Evolutionary conservation across 2,329 filamentous ascomycete species (phyloP).

Genomic region (Ascochyta koolunga): DNA sequence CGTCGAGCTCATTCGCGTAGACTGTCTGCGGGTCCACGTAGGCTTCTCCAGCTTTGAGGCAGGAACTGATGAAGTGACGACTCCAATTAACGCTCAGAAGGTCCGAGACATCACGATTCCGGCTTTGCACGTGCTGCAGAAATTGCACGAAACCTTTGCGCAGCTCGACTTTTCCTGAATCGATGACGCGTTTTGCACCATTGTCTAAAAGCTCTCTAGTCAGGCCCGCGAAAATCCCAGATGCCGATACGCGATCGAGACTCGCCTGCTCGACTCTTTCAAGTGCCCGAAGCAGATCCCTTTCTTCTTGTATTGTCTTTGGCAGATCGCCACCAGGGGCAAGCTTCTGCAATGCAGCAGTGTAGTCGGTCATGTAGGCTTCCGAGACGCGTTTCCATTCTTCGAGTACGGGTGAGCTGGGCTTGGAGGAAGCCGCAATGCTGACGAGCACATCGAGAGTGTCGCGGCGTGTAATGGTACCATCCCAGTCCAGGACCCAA

Average conservation of each 20-base stretch:
- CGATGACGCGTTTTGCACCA: slow-evolving; percentile 36
- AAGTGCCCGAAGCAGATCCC: slow-evolving; percentile 46
- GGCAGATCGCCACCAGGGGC: slow-evolving; percentile 34
- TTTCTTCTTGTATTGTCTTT: slow-evolving; percentile 44
- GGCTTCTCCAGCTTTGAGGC: slow-evolving; percentile 21
- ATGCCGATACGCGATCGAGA: slow-evolving; percentile 47
- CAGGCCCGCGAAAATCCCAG: slow-evolving; percentile 50
- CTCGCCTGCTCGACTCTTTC: slow-evolving; percentile 50
- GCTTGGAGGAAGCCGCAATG: slow-evolving; percentile 42
- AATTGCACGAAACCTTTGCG: slow-evolving; percentile 47
- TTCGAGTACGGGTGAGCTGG: slow-evolving; percentile 22
- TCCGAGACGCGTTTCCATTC: slow-evolving; percentile 49
- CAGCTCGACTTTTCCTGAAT: slow-evolving; percentile 40
- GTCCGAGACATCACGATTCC: slow-evolving; percentile 22
- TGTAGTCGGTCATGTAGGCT: slow-evolving; percentile 52
- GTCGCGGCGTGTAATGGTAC: slow-evolving; percentile 54
- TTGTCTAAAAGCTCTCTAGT: slow-evolving; percentile 36
- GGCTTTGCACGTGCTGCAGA: slow-evolving; percentile 27
- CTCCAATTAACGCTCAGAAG: slow-evolving; percentile 59
- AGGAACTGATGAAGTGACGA: slow-evolving; percentile 48
- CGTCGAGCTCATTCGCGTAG: slow-evolving; percentile 34
- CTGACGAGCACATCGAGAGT: slow-evolving; percentile 52
- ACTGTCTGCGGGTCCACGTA: slow-evolving; percentile 6
- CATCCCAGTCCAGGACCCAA: slow-evolving; percentile 56
- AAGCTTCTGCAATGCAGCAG: slow-evolving; percentile 36